Base-by-base conservation (phyloP, 306 rosid species). In the Comarum palustre region DNA sequence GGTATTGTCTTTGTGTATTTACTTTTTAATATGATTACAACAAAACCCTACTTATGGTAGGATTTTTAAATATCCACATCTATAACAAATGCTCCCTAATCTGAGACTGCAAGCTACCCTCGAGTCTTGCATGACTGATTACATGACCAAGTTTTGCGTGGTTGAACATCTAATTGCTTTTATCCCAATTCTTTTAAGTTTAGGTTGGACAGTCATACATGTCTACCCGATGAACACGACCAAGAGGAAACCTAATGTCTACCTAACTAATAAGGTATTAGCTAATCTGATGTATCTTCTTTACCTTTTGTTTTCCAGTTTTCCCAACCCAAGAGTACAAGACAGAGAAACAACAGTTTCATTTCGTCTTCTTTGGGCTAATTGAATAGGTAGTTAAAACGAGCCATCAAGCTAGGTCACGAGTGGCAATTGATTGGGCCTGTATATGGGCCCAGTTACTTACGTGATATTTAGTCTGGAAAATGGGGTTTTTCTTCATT, bases 371-470 rank as follows among this genome's bases (percentile, higher is more conserved):
- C n/a, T n/a, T n/a, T n/a, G n/a, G n/a, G n/a, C n/a, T n/a, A n/a
- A n/a, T n/a, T n/a, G n/a, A n/a, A n/a, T n/a, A n/a, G n/a, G n/a
- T n/a, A n/a, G n/a, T n/a, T n/a, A n/a, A n/a, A n/a, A n/a, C n/a
- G n/a, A n/a, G 39, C 46, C 81, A 51, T 8, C 58, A 2, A 7
- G 24, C 9, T 48, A 17, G 24, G 11, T n/a, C 58, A 51, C 27
- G 13, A 61, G 51, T 25, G 62, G 1, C 17, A 46, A 5, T 64
- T 32, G 52, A 45, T 39, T 46, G 12, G 75, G 83, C 22, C 75
- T 69, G 3, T 11, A 6, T 3, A 8, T 11, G 73, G 63, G 13
- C 48, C 63, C n/a, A 69, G 6, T 50, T 17, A 48, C 55, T 1
- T 48, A n/a, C n/a, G n/a, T 16, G 22, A 51, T 7, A 51, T 51